Evolutionary conservation across 371 early-diverging fungal species (phyloP).

Genomic region (Nematocida sp.): DNA sequence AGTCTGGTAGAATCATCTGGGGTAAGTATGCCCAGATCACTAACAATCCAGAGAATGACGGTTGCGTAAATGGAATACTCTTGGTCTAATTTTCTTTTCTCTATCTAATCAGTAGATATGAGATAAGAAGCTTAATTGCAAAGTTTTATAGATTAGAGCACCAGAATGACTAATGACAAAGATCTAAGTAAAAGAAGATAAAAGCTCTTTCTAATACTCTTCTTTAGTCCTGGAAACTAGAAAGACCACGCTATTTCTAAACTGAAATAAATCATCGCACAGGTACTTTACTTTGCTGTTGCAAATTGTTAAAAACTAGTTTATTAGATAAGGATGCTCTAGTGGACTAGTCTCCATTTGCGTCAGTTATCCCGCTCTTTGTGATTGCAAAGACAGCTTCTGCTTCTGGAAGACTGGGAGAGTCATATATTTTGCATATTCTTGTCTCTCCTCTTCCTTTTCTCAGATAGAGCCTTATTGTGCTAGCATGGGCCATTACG

Average conservation of each 20-base stretch:
- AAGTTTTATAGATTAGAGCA: not conserved
- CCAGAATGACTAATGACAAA: not conserved
- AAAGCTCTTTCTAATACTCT: too few relatives aligned
- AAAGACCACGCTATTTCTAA: too few relatives aligned
- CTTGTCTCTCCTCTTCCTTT: slow-evolving; percentile 68
- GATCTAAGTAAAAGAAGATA: too few relatives aligned
- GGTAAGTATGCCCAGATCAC: slow-evolving; percentile 93
- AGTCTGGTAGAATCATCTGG: slow-evolving; percentile 97
- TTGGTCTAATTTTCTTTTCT: slow-evolving; percentile 57
- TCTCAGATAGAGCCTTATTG: slow-evolving; percentile 67
- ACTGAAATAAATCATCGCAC: too few relatives aligned
- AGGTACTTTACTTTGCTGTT: too few relatives aligned
- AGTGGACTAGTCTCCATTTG: slow-evolving; percentile 70
- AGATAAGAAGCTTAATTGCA: slow-evolving; percentile 5
- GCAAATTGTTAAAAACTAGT: too few relatives aligned
- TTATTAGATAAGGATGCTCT: too few relatives aligned
- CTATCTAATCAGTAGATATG: not conserved
- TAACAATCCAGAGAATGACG: slow-evolving; percentile 87
- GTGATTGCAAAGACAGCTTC: slow-evolving; percentile 72
- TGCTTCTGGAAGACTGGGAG: slow-evolving; percentile 67
- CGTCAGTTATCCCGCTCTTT: slow-evolving; percentile 70
- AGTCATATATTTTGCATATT: slow-evolving; percentile 70
- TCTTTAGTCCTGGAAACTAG: too few relatives aligned
- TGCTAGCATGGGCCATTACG: slow-evolving; percentile 92
- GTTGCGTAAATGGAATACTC: slow-evolving; percentile 68